These are phyloP conservation scores for Sphaerulina populicola DNA, from an alignment of 2,329 filamentous ascomycete genomes.

Conservation along the genomic window DNA sequence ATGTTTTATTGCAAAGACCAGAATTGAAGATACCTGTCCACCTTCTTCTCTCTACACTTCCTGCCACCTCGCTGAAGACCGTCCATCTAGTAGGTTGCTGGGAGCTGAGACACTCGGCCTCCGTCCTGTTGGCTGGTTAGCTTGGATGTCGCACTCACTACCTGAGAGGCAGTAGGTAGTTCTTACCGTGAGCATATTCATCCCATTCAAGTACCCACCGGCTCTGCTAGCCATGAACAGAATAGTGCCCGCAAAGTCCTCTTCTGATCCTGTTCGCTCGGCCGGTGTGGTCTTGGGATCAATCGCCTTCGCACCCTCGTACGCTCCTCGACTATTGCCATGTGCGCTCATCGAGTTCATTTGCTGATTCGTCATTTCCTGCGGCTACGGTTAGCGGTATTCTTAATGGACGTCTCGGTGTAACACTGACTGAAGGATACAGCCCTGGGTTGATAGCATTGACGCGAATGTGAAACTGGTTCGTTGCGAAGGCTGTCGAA, in stretches of 20 bases:
- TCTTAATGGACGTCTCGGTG: not conserved
- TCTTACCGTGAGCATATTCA: slow-evolving; percentile 48
- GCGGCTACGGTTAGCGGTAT: not conserved
- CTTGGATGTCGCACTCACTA: too few species aligned
- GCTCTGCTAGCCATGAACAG: slow-evolving; percentile 58
- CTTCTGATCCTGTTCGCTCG: slow-evolving; percentile 51
- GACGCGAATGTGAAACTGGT: slow-evolving; percentile 39
- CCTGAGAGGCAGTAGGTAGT: not conserved
- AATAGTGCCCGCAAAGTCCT: slow-evolving; percentile 58
- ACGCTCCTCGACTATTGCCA: slow-evolving; percentile 19
- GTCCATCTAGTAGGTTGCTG: too few species aligned
- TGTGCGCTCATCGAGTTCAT: slow-evolving; percentile 21
- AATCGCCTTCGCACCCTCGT: slow-evolving; percentile 48
- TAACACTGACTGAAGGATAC: slow-evolving; percentile 18
- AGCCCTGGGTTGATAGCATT: slow-evolving; percentile 43
- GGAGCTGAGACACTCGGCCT: too few species aligned
- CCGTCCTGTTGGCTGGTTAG: too few species aligned
- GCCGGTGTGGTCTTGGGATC: slow-evolving; percentile 44
- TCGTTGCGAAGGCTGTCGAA: slow-evolving; percentile 36
- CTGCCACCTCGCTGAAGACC: too few species aligned
- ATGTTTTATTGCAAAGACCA: not conserved
- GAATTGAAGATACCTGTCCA: too few species aligned
- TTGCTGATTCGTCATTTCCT: slow-evolving; percentile 24
- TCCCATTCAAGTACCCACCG: slow-evolving; percentile 59
- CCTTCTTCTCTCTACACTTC: too few species aligned